These are phyloP conservation scores for Iris macrosiphon DNA, from an alignment of 106 monocot species.

Conservation along the genomic window DNA sequence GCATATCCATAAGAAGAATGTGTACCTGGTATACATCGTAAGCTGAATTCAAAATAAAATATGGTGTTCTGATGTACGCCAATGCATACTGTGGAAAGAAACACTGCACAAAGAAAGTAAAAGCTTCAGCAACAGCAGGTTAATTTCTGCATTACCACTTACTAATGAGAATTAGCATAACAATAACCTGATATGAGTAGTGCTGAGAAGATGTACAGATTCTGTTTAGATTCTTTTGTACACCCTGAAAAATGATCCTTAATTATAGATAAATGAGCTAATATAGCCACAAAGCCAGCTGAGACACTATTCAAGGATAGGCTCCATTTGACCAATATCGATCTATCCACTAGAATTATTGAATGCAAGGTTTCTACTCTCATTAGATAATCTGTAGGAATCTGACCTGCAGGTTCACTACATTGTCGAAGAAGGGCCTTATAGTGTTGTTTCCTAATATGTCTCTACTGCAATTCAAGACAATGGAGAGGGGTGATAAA, in stretches of 20 bases:
- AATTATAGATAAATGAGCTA: not conserved
- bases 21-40: constrained; percentile 87
- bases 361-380: no score
- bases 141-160: not conserved
- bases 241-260: constrained; percentile 30
- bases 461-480: constrained; percentile 47
- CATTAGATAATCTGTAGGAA: no score
- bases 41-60: constrained; percentile 85
- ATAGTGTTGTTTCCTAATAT: constrained; percentile 56
- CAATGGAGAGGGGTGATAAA: not conserved
- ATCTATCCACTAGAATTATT: no score
- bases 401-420: constrained; percentile 60
- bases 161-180: not conserved
- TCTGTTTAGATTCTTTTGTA: constrained; percentile 34
- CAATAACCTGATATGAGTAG: constrained; percentile 32
- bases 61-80: constrained; percentile 56
- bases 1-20: not conserved
- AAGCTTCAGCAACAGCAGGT: not conserved
- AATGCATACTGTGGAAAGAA: constrained; percentile 80
- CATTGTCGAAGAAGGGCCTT: constrained; percentile 25
- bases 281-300: no score
- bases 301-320: not conserved
- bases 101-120: constrained; percentile 43
- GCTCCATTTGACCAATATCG: no score
- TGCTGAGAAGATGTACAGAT: constrained; percentile 29